Evolutionary conservation across 2,329 filamentous ascomycete species (phyloP).

Genomic region (Penicillium sp.): DNA sequence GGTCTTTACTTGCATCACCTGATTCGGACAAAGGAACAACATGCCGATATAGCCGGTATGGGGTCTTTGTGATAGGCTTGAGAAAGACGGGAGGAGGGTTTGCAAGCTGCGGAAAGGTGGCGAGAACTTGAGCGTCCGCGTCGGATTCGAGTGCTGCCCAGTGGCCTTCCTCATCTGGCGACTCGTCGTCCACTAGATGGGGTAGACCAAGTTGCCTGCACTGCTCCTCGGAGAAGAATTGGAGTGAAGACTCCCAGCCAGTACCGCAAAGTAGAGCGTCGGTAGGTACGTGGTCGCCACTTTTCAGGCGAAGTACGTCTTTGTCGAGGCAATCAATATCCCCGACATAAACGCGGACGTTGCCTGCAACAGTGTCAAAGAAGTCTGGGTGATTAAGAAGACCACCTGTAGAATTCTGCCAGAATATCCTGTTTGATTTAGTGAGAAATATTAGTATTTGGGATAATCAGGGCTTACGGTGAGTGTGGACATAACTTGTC

Average conservation of each 20-base stretch:
- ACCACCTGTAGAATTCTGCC: conserved; percentile 11
- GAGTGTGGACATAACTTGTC: conserved; percentile 11
- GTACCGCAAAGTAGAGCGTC: conserved; percentile 12
- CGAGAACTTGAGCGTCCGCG: conserved; percentile 4
- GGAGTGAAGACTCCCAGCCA: conserved; percentile 5
- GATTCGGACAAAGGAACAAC: conserved; percentile 9
- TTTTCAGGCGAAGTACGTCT: conserved; percentile 4
- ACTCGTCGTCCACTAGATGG: conserved; percentile 1
- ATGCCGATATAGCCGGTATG: conserved; percentile 10
- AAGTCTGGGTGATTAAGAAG: conserved; percentile 11
- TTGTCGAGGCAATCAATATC: conserved; percentile 4
- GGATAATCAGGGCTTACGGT: conserved; percentile 7
- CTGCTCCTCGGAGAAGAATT: conserved; percentile 10
- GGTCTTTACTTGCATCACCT: conserved; percentile 6
- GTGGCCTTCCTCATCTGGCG: not conserved
- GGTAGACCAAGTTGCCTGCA: conserved; percentile 8
- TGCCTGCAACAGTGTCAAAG: conserved; percentile 7
- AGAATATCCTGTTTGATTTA: conserved; percentile 11
- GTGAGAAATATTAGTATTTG: not conserved
- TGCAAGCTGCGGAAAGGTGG: conserved; percentile 8
- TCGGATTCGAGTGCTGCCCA: conserved; percentile 5
- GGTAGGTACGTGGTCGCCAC: conserved; percentile 4
- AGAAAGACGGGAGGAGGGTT: conserved; percentile 6
- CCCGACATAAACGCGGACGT: conserved; percentile 8
- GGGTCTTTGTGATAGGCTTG: conserved; percentile 2